Conservation (phyloP, 805 yeast genomes). For the Wickerhamomyces strasburgensis region DNA sequence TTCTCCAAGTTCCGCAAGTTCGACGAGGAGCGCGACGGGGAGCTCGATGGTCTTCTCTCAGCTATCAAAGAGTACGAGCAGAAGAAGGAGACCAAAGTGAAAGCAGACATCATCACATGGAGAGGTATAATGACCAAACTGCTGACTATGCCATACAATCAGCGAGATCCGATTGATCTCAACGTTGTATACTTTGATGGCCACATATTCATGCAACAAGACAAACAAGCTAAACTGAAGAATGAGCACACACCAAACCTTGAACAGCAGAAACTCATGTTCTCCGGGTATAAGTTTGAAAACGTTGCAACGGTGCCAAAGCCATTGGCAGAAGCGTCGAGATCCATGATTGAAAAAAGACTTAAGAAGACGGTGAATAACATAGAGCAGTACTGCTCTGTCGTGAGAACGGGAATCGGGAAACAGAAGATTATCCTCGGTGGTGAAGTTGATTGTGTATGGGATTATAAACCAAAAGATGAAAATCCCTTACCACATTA, state of each 20-base stretch:
- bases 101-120: constrained; percentile 71
- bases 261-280: constrained; percentile 40
- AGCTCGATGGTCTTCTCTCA: constrained; percentile 51
- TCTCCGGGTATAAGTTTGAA: constrained; percentile 84
- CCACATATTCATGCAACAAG: constrained; percentile 56
- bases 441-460: constrained; percentile 90
- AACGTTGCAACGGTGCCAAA: constrained; percentile 64
- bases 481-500: constrained; percentile 54
- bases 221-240: constrained; percentile 22
- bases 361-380: constrained; percentile 55
- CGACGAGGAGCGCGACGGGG: constrained; percentile 52
- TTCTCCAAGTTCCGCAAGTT: constrained; percentile 50
- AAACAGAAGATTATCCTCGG: constrained; percentile 62
- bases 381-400: constrained; percentile 71
- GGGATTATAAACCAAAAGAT: constrained; percentile 66
- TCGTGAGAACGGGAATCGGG: constrained; percentile 86
- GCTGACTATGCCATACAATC: constrained; percentile 59
- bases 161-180: constrained; percentile 51
- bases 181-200: constrained; percentile 72
- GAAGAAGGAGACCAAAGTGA: constrained; percentile 35
- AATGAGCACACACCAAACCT: constrained; percentile 24
- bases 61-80: constrained; percentile 57
- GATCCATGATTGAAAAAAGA: constrained; percentile 67
- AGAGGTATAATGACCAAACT: constrained; percentile 79
- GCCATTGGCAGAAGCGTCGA: constrained; percentile 67